phyloP scores from a whole-genome alignment of 2,329 filamentous ascomycete genomes.

The Exophiala spinifera region DNA sequence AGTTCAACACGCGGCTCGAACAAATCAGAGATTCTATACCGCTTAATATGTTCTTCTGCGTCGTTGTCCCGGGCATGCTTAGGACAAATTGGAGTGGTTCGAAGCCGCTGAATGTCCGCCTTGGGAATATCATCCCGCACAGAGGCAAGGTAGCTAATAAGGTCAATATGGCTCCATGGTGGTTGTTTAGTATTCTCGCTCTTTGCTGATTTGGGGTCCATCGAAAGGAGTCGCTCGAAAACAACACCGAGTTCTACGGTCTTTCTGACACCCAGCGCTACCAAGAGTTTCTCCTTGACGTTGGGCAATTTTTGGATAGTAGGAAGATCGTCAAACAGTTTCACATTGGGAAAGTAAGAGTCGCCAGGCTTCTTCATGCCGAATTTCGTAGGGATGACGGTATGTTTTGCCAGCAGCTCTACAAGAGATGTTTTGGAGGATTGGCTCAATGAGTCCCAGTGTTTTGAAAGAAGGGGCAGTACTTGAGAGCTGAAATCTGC shows the following conservation, averaged over 20 bases:
- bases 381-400: conserved; percentile 83
- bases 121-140: conserved; percentile 83
- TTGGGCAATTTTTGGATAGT: conserved; percentile 71
- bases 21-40: conserved; percentile 71
- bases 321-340: conserved; percentile 89
- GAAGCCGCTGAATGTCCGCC: conserved; percentile 75
- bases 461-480: conserved; percentile 77
- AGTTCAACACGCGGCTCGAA: conserved; percentile 74
- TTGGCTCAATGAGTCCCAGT: conserved; percentile 76
- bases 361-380: conserved; percentile 85
- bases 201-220: conserved; percentile 44
- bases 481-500: conserved; percentile 73
- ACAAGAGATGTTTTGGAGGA: conserved; percentile 64
- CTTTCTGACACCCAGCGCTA: conserved; percentile 83
- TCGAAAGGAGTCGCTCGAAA: conserved; percentile 74
- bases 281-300: conserved; percentile 87
- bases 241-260: conserved; percentile 93
- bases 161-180: conserved; percentile 87
- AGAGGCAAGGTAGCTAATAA: conserved; percentile 90
- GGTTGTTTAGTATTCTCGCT: conserved; percentile 28
- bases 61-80: conserved; percentile 61
- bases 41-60: conserved; percentile 49
- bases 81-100: conserved; percentile 75
- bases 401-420: conserved; percentile 61
- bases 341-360: conserved; percentile 90